Conservation (phyloP, 768 basidiomycete species). For the Mycena amicta region DNA sequence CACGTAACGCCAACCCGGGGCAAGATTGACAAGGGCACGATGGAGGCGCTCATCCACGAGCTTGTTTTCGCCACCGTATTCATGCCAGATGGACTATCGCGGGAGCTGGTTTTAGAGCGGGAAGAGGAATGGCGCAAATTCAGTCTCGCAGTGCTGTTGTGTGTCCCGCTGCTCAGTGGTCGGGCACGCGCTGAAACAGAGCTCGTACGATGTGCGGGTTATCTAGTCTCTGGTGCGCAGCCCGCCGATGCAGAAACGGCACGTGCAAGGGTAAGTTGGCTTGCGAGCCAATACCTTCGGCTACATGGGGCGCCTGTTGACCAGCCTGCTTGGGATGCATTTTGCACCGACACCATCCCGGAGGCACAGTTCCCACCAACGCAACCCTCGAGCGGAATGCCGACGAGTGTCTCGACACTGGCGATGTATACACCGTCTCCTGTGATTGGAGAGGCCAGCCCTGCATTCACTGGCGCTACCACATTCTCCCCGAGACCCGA, state of each 20-base stretch:
- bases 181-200: slow-evolving; percentile 67
- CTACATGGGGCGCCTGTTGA: slow-evolving; percentile 60
- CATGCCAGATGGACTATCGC: too few relatives aligned
- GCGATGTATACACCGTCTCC: slow-evolving; percentile 57
- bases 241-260: slow-evolving; percentile 42
- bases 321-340: slow-evolving; percentile 56
- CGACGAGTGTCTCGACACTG: slow-evolving; percentile 51
- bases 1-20: neutral
- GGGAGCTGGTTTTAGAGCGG: too few relatives aligned
- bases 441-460: slow-evolving; percentile 32
- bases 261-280: slow-evolving; percentile 58
- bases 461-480: slow-evolving; percentile 48
- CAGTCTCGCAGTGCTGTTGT: slow-evolving; percentile 60
- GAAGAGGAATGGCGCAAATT: slow-evolving; percentile 61
- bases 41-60: slow-evolving; percentile 83
- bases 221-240: slow-evolving; percentile 60
- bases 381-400: slow-evolving; percentile 34
- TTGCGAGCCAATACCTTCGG: slow-evolving; percentile 65
- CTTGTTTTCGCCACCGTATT: slow-evolving; percentile 78
- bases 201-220: slow-evolving; percentile 65
- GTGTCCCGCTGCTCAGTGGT: slow-evolving; percentile 59
- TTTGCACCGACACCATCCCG: slow-evolving; percentile 55
- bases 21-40: slow-evolving; percentile 63
- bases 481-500: slow-evolving; percentile 60
- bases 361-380: slow-evolving; percentile 34